phyloP scores from a whole-genome alignment of 352 stramenopile species.

The Phytophthora fragariaefolia region DNA sequence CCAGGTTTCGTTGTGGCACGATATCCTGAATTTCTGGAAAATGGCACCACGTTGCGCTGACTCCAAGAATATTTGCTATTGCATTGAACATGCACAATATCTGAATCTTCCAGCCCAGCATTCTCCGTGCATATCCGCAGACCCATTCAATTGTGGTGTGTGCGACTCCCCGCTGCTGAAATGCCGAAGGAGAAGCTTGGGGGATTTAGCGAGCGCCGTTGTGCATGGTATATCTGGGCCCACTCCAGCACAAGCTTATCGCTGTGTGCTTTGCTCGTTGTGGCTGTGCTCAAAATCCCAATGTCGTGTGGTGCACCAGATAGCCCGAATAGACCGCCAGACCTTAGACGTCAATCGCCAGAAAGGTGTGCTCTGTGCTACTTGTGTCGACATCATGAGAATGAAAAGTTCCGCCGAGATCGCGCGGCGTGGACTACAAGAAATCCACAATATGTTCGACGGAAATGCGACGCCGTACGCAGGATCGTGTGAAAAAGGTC shows the following conservation, averaged over 20 bases:
- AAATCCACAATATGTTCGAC: constrained; percentile 14
- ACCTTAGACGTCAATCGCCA: constrained; percentile 5
- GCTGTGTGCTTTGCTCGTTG: constrained; percentile 19
- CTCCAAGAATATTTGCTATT: constrained; percentile 30
- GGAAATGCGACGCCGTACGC: constrained; percentile 6
- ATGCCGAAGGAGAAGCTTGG: constrained; percentile 12
- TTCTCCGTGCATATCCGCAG: neutral
- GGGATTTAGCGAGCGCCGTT: constrained; percentile 9
- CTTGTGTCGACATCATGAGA: constrained; percentile 8
- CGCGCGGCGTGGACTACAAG: constrained; percentile 14
- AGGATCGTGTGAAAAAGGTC: constrained; percentile 11
- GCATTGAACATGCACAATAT: constrained; percentile 10
- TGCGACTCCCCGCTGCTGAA: constrained; percentile 5
- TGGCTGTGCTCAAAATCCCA: constrained; percentile 17
- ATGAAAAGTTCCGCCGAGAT: constrained; percentile 14
- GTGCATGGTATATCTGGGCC: neutral
- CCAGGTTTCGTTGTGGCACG: constrained; percentile 14
- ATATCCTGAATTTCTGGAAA: constrained; percentile 20
- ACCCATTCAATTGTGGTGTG: constrained; percentile 18
- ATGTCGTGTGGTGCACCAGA: constrained; percentile 11
- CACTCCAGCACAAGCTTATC: neutral
- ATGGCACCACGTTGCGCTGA: constrained; percentile 20
- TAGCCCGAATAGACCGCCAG: constrained; percentile 13
- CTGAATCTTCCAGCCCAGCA: constrained; percentile 9
- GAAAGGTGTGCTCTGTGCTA: constrained; percentile 13